Evolutionary conservation across 768 basidiomycete genomes (phyloP).

Genomic region (Rhizopogon vulgaris): DNA sequence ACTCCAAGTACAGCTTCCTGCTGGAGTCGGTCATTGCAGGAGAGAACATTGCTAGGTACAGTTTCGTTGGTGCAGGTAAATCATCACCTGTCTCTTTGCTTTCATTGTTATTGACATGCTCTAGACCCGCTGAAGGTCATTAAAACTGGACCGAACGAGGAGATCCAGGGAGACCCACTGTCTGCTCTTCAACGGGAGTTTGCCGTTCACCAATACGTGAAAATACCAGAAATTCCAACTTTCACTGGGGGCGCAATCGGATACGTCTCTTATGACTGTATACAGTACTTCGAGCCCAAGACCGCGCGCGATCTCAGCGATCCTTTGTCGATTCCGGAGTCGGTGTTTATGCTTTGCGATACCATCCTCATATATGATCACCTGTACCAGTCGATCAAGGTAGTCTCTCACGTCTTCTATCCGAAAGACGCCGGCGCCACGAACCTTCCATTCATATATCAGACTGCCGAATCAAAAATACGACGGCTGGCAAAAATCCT

Average conservation of each 20-base stretch:
- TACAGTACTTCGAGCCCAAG: constrained; percentile 95
- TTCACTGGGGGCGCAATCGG: constrained; percentile 98
- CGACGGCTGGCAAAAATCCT: constrained; percentile 74
- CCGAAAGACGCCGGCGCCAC: constrained; percentile 60
- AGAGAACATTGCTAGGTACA: constrained; percentile 88
- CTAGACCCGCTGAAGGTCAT: constrained; percentile 91
- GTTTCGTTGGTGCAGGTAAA: constrained; percentile 93
- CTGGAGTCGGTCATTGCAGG: constrained; percentile 90
- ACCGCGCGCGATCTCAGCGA: constrained; percentile 74
- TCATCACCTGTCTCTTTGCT: constrained; percentile 4
- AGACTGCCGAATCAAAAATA: constrained; percentile 79
- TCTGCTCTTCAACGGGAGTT: constrained; percentile 79
- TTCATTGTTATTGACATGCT: neutral
- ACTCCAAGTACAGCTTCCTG: constrained; percentile 91
- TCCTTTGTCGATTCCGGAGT: constrained; percentile 84
- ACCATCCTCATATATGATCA: constrained; percentile 96
- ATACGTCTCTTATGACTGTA: constrained; percentile 94
- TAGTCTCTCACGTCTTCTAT: constrained; percentile 93
- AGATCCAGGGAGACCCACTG: constrained; percentile 84
- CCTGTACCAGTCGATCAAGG: constrained; percentile 89
- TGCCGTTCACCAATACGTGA: constrained; percentile 80
- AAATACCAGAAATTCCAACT: constrained; percentile 85
- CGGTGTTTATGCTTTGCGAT: constrained; percentile 95
- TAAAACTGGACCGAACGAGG: constrained; percentile 81
- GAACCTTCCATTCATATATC: constrained; percentile 81